Base-by-base conservation (phyloP, 1,284 basidiomycete genomes). In the Tylopilus sp. region DNA sequence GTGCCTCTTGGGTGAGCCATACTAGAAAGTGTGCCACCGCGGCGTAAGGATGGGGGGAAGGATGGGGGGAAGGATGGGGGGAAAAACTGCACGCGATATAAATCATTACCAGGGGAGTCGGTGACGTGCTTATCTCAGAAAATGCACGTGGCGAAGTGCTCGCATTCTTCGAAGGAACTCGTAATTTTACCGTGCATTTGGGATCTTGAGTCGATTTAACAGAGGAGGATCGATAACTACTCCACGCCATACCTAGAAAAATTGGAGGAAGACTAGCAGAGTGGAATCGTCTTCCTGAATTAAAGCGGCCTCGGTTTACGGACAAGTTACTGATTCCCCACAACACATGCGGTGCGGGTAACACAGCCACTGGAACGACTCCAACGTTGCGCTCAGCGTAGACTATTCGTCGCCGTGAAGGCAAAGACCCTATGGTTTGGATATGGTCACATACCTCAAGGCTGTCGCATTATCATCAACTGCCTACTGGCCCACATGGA, bases 1-100 rank as follows among this genome's bases (percentile, higher is more conserved):
- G n/a, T 4, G 30, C 17, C 29, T 39, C 17, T 44, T 21, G 45
- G 26, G 17, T 46, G 45, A 47, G 48, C 46, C 60, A 62, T 65
- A 18, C 20, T 39, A 14, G 43, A 44, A 17, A 45, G 44, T 14
- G 40, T 36, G 36, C 8, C 35, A 36, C 42, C 21, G 41, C 9
- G 31, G 48, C 9, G 41, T 18, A 43, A 43, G n/a, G 24, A 36
- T 15, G 36, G 35, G 33, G n/a, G n/a, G n/a, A n/a, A n/a, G n/a
- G n/a, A n/a, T n/a, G n/a, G n/a, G n/a, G n/a, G n/a, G n/a, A n/a
- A n/a, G n/a, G n/a, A n/a, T n/a, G n/a, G n/a, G n/a, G n/a, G 26
- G 8, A 30, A 28, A 17, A 34, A 6, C 17, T 33, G 6, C 42
- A 18, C 8, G 34, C 21, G 12, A 36, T 59, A 44, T 54, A 50